Conservation (phyloP, 768 basidiomycete species). For the Amanita polypyramis region DNA sequence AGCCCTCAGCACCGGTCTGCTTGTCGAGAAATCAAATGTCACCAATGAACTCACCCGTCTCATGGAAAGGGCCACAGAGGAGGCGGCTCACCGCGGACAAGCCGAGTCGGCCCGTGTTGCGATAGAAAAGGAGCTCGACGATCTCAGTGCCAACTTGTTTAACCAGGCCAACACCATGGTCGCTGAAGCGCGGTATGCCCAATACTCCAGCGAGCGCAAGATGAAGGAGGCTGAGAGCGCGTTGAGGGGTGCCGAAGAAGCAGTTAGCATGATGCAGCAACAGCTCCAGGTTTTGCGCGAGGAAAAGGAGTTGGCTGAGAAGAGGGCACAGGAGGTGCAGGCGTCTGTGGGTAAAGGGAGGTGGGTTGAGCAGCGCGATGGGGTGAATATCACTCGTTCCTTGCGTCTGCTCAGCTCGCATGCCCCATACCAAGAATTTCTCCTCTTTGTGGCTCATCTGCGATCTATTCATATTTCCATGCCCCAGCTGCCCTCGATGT, state of each 20-base stretch:
- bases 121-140: slow-evolving; percentile 92
- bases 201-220: slow-evolving; percentile 56
- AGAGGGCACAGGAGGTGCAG: slow-evolving; percentile 37
- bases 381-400: slow-evolving; percentile 18
- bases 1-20: slow-evolving; percentile 80
- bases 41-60: slow-evolving; percentile 84
- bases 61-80: slow-evolving; percentile 93
- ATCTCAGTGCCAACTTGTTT: slow-evolving; percentile 85
- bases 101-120: slow-evolving; percentile 73
- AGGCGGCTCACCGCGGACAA: slow-evolving; percentile 83
- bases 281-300: slow-evolving; percentile 71
- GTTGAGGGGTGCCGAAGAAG: slow-evolving; percentile 77
- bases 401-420: slow-evolving; percentile 55
- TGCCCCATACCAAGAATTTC: slow-evolving; percentile 71
- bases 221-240: slow-evolving; percentile 69
- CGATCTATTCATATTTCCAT: slow-evolving; percentile 58
- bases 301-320: slow-evolving; percentile 56
- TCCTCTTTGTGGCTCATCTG: slow-evolving; percentile 67
- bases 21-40: slow-evolving; percentile 89
- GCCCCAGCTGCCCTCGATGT: slow-evolving; percentile 52
- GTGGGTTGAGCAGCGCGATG: slow-evolving; percentile 39
- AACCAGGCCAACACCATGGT: slow-evolving; percentile 96
- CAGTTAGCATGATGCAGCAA: slow-evolving; percentile 71
- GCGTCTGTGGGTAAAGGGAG: slow-evolving; percentile 58
- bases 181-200: slow-evolving; percentile 77